Percentiles rank a stretch among this genome's conserved stretches.
Evolutionary conservation across 129 eudicot genomes (phyloP).

Genomic region (Gnaphalium uliginosum): DNA sequence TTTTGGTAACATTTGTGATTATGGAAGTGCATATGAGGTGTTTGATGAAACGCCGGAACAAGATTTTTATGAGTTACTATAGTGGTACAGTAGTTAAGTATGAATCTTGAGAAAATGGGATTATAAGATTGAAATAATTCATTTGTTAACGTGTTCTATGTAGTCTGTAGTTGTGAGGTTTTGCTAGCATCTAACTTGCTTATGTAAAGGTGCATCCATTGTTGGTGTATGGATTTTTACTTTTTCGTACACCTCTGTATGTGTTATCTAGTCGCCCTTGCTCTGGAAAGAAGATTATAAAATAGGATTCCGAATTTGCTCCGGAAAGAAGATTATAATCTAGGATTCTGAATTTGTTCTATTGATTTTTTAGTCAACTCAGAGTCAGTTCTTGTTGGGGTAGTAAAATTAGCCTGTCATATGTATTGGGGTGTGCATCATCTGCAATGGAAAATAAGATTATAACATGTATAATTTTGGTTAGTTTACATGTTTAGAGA

Average conservation of each 20-base stretch:
- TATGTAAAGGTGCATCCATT: too few relatives aligned
- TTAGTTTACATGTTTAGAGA: background rate
- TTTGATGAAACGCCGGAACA: conserved; percentile 34
- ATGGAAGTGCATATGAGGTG: conserved; percentile 19
- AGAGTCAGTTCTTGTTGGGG: too few relatives aligned
- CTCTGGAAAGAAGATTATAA: too few relatives aligned
- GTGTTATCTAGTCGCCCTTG: too few relatives aligned
- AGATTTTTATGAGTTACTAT: conserved; percentile 1
- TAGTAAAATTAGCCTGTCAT: too few relatives aligned
- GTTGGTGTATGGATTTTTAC: too few relatives aligned
- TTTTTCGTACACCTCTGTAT: too few relatives aligned
- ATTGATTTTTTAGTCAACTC: too few relatives aligned
- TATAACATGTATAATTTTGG: background rate
- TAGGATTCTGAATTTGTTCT: too few relatives aligned
- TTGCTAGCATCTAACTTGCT: background rate
- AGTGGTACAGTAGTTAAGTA: background rate
- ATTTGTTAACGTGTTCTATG: background rate
- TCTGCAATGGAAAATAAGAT: background rate
- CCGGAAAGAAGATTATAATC: too few relatives aligned
- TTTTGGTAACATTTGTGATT: background rate
- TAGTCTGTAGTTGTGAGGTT: background rate
- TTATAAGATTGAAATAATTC: background rate
- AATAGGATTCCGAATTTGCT: too few relatives aligned
- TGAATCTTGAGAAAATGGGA: background rate
- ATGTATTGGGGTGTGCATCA: too few relatives aligned